Conservation (phyloP, 106 monocot genomes). For the Amphibolis antarctica region DNA sequence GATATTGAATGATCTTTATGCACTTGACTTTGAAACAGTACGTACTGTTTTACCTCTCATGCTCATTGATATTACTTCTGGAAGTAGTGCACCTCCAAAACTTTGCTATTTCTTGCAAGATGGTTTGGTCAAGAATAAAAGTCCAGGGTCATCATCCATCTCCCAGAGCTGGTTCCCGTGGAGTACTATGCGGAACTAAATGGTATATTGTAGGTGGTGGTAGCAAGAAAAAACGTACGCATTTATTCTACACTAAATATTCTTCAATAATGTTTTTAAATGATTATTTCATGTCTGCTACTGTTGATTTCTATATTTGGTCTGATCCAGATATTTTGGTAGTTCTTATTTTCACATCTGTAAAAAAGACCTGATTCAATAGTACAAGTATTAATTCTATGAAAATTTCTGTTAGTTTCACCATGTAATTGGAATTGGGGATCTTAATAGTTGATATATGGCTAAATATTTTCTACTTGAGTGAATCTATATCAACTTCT, state of each 20-base stretch:
- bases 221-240: conserved; percentile 96
- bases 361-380: too few species aligned
- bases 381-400: too few species aligned
- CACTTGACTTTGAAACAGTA: conserved; percentile 99
- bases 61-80: neutral
- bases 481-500: too few species aligned
- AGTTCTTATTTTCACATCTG: too few species aligned
- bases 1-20: conserved; percentile 81
- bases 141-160: conserved; percentile 71
- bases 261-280: too few species aligned
- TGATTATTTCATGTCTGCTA: too few species aligned
- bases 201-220: conserved; percentile 96
- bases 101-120: conserved; percentile 27
- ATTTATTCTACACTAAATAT: neutral
- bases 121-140: conserved; percentile 94
- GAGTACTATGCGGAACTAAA: conserved; percentile 86
- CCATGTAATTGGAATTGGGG: too few species aligned
- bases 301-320: too few species aligned
- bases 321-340: too few species aligned
- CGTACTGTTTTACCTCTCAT: neutral
- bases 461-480: too few species aligned
- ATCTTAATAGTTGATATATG: too few species aligned
- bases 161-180: conserved; percentile 77
- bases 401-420: too few species aligned
- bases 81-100: neutral